Evolutionary conservation across 139 green algal genomes (phyloP), one percentile per base, ranked within the genome.

Genomic region (Chlorella sp.): DNA sequence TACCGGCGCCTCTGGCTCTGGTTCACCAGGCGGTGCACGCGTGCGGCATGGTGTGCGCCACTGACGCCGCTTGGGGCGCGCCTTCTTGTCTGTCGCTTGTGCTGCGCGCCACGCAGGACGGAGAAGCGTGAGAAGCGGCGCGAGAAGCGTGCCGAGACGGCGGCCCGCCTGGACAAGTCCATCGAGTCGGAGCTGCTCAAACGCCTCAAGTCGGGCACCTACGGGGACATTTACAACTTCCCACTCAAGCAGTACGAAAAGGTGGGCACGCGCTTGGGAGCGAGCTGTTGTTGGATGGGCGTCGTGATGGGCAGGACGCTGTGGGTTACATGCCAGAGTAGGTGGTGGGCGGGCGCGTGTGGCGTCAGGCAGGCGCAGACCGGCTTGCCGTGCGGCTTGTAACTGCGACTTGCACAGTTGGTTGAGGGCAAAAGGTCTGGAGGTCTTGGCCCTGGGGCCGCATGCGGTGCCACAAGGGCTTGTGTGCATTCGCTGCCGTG

Each of bases 161-260:
- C 93, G 5, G 95, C 95, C 1, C 82, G 93, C 55, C 79, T 99
- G 65, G 93, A 98, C 49, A 86, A 75, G 63, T 73, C 83, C 27
- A 97, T 97, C 67, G 93, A 97, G 83, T 74, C 70, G 50, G 93
- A 97, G 84, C 91, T 99, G 76, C 87, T 99, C 31, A 87, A 94
- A 63, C 84, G 96, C 33, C 78, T 99, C 71, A 85, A 98, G 74
- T 83, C 32, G 14, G 96, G 96, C n/a, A 98, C 93, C 0, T 99
- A 99, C 72, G 91, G 93, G 24, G 95, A 99, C 83, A 98, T 99
- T 72, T 98, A 98, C 85, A 99, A 99, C 88, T 98, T 99, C 82
- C 93, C 93, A 35, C 80, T 87, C 50, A 84, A 88, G 63, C 79
- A 96, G 74, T 99, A 97, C 77, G 84, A 97, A 27, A 93, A 93